phyloP scores from a whole-genome alignment of 2,329 filamentous ascomycete species.

The Aspergillus novofumigatus region DNA sequence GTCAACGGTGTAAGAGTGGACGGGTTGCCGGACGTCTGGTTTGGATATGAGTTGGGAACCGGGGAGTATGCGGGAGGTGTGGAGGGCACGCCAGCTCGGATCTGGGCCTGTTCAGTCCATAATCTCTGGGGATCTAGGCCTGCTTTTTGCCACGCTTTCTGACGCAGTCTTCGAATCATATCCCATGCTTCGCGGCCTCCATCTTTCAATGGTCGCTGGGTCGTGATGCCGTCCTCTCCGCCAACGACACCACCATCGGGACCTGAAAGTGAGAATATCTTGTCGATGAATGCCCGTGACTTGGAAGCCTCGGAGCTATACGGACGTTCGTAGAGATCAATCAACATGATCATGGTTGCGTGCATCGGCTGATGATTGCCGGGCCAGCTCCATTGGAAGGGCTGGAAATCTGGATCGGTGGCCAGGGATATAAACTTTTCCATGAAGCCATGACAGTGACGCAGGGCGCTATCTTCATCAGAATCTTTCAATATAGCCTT shows the following conservation, averaged over 20 bases:
- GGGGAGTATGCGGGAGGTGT: conserved; percentile 15
- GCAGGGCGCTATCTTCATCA: conserved; percentile 36
- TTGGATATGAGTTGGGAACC: conserved; percentile 10
- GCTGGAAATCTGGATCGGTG: conserved; percentile 45
- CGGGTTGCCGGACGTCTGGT: conserved; percentile 1
- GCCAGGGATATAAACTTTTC: conserved; percentile 47
- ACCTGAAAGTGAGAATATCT: conserved; percentile 43
- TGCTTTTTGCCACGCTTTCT: conserved; percentile 47
- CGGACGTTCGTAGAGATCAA: conserved; percentile 47
- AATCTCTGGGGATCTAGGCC: conserved; percentile 44
- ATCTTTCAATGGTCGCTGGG: conserved; percentile 42
- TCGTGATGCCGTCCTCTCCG: conserved; percentile 42
- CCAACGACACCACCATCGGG: conserved; percentile 45
- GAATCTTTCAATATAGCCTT: background rate
- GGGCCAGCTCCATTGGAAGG: conserved; percentile 48
- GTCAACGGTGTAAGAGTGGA: conserved; percentile 8
- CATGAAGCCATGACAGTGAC: conserved; percentile 47
- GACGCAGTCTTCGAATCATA: conserved; percentile 45
- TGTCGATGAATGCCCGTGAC: conserved; percentile 45
- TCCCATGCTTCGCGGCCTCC: conserved; percentile 48
- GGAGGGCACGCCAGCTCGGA: conserved; percentile 32
- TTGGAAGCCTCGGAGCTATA: conserved; percentile 42
- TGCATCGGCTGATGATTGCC: conserved; percentile 29
- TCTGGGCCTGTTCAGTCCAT: conserved; percentile 46
- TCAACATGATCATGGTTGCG: conserved; percentile 43